Conservation (phyloP, 148 eudicot genomes). For the Silene uniflora region DNA sequence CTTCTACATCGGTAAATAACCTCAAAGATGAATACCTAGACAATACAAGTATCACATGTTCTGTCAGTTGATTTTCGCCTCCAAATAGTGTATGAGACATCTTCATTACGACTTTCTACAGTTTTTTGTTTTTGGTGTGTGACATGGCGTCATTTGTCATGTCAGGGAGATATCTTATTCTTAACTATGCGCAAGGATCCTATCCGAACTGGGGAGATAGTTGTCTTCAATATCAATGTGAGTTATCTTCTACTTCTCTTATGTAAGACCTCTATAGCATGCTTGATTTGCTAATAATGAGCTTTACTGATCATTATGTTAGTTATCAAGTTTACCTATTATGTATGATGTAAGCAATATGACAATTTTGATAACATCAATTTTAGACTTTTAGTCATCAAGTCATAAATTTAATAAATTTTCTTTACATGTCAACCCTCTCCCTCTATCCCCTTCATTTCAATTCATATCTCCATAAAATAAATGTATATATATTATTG, state of each 20-base stretch:
- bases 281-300: neutral
- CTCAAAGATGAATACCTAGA: neutral
- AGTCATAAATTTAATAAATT: neutral
- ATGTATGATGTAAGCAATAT: neutral
- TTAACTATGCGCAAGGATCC: slow-evolving; percentile 72
- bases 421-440: neutral
- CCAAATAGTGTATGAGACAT: neutral
- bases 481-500: too few species aligned
- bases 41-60: neutral
- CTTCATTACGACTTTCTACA: neutral
- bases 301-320: neutral
- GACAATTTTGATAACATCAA: neutral
- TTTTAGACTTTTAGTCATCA: neutral
- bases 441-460: neutral
- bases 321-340: neutral
- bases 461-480: neutral
- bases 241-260: slow-evolving; percentile 26
- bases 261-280: neutral
- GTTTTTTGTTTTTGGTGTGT: neutral
- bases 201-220: slow-evolving; percentile 79
- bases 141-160: slow-evolving; percentile 4
- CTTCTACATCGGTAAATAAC: neutral
- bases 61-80: neutral
- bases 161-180: slow-evolving; percentile 81
- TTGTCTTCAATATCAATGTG: slow-evolving; percentile 76